Conservation (phyloP, 2,329 filamentous ascomycete genomes). For the Monilinia aucupariae region DNA sequence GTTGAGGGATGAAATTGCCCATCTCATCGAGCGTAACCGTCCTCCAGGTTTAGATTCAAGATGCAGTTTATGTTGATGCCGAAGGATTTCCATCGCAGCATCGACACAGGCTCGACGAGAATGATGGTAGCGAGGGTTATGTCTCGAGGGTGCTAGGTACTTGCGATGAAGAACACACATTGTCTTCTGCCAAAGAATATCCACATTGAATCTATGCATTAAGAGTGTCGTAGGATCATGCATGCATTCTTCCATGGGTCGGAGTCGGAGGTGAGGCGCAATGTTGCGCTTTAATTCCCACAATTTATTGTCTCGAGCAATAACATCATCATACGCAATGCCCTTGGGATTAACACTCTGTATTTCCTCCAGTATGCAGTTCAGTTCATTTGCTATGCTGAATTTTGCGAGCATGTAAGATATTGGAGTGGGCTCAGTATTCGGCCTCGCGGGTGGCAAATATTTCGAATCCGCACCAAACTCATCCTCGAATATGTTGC, state of each 20-base stretch:
- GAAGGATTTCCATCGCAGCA: conserved; percentile 74
- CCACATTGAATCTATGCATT: conserved; percentile 77
- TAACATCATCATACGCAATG: conserved; percentile 58
- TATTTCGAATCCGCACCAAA: conserved; percentile 63
- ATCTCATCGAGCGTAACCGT: conserved; percentile 66
- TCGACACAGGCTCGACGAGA: conserved; percentile 81
- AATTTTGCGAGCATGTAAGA: conserved; percentile 72
- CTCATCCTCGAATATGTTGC: conserved; percentile 78
- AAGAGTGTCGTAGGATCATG: conserved; percentile 79
- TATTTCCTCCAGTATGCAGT: conserved; percentile 63
- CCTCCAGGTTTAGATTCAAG: conserved; percentile 68
- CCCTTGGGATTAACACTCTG: conserved; percentile 48
- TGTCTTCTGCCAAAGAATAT: conserved; percentile 82
- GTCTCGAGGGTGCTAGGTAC: conserved; percentile 71
- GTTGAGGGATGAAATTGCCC: conserved; percentile 73
- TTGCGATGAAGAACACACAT: conserved; percentile 85
- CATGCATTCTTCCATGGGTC: conserved; percentile 65
- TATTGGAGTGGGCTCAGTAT: conserved; percentile 67
- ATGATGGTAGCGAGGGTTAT: conserved; percentile 76
- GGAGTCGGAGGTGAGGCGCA: conserved; percentile 73
- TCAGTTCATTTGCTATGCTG: conserved; percentile 59
- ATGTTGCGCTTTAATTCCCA: conserved; percentile 60
- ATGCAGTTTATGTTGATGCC: conserved; percentile 70
- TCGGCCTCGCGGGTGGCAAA: conserved; percentile 62
- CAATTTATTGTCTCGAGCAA: conserved; percentile 57